Base-by-base conservation (phyloP, 768 basidiomycete species). In the Boletus patriciae region DNA sequence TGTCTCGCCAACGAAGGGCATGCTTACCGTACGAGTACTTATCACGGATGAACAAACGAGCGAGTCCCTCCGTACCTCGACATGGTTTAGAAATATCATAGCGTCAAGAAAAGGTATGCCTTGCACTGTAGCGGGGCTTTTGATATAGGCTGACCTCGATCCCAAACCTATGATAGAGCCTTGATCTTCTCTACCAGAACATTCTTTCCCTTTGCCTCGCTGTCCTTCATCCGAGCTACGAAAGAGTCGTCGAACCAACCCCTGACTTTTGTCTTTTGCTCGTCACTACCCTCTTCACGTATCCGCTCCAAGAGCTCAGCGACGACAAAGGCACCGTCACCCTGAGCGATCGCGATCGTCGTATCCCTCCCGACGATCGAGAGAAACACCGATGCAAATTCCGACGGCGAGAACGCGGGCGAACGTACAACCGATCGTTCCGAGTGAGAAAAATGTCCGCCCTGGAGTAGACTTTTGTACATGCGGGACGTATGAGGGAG, bases 381-480 rank as follows among this genome's bases (percentile, higher is more conserved):
- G 23, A 88, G 71, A 65, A 91, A 88, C 12, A 73, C 67, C 4
- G 73, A 70, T 0, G 88, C 90, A 59, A 92, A 92, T 2, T 70
- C 72, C 1, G 71, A 66, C 0, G 86, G 74, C 19, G 86, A 83
- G 79, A 87, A 93, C 1, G 70, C 61, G 3, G 79, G 63, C 3
- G 81, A 76, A 8, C 70, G 78, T 33, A 81, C 79, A 37, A 95
- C 76, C 3, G 79, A 59, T 21, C 79, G 78, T 3, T 83, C 80
- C 0, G 80, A 69, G 33, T 84, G 86, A 58, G 84, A 85, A 73
- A 86, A 97, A 68, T 95, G 93, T 0, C 94, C 94, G 6, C 94
- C 94, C 67, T 95, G 92, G 1, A 97, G 78, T 7, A 97, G 83
- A 7, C 85, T 85, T 70, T 97, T 97, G 80, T 92, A 95, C 47